Base-by-base conservation (phyloP, 306 rosid species). In the Vachellia collinsii region DNA sequence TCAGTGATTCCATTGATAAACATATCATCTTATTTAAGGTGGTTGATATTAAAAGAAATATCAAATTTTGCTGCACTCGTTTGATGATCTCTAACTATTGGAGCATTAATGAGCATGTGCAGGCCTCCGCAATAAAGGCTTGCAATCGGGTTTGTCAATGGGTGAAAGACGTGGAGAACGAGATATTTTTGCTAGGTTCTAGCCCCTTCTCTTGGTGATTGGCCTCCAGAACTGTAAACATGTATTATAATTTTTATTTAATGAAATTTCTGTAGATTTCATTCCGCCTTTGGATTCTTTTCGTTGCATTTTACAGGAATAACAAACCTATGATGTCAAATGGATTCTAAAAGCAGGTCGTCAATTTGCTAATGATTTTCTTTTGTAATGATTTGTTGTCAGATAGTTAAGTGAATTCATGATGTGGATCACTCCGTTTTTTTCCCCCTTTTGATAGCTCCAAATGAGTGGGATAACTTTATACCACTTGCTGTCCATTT, bases 131-230 rank as follows among this genome's bases (percentile, higher is more conserved):
- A 25, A 93, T 93, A 85, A 89, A 90, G 88, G 89, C 92, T 58
- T 95, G 99, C 94, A 93, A 93, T 87, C 92, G 88, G 74, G 97
- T 95, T 83, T 93, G 97, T 88, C 99, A 93, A 83, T 95, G 99
- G 99, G 91, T 95, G 72, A 93, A 93, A 86, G 99, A 95, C 38
- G 96, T 95, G 25, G 99, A 95, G 84, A 93, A 93, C 34, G 99
- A 95, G 81, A 89, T 95, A 54, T 95, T 95, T 87, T 91, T 95
- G 93, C 91, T 93, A 82, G 99, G 99, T 85, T 95, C 98, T 71
- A 95, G 98, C 91, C 99, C 99, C 79, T 93, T 95, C 85, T 95
- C 99, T 72, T 95, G 99, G 99, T 95, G 91, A 95, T 76, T 84
- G 56, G 73, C 81, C 59, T 48, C 43, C 75, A 69, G 62, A 70